phyloP scores from a whole-genome alignment of 208 protist species.

The Acanthamoeba sp. region DNA sequence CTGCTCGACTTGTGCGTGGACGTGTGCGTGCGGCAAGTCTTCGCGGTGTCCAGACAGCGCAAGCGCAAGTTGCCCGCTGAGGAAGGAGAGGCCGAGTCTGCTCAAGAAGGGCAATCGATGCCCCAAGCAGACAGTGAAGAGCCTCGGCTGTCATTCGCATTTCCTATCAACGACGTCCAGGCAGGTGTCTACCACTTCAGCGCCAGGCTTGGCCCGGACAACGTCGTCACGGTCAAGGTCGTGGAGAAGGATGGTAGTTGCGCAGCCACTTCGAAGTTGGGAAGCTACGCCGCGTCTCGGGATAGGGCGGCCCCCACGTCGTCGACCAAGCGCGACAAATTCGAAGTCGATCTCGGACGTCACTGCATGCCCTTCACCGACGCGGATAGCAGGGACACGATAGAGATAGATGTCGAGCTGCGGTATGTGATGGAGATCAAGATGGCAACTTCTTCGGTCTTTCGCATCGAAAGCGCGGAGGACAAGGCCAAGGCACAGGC shows the following conservation, averaged over 20 bases:
- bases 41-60: neutral
- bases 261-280: neutral
- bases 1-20: slow-evolving; percentile 8
- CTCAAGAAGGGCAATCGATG: too few species aligned
- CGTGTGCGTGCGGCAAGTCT: neutral
- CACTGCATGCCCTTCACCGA: neutral
- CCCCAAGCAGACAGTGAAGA: too few species aligned
- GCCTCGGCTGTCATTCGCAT: neutral
- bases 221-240: neutral
- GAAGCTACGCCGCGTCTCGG: too few species aligned
- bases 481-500: neutral
- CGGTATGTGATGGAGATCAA: neutral
- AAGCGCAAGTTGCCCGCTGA: neutral
- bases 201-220: neutral
- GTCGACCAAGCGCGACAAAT: neutral
- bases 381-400: neutral
- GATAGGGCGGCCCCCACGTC: too few species aligned
- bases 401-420: neutral
- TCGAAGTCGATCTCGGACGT: neutral
- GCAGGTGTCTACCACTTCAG: neutral
- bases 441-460: neutral
- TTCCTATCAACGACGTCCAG: slow-evolving; percentile 19
- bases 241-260: neutral
- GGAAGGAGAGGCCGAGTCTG: too few species aligned
- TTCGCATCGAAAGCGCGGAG: neutral